phyloP scores from a whole-genome alignment of 495 filamentous ascomycete species.

The Xylaria palmicola region DNA sequence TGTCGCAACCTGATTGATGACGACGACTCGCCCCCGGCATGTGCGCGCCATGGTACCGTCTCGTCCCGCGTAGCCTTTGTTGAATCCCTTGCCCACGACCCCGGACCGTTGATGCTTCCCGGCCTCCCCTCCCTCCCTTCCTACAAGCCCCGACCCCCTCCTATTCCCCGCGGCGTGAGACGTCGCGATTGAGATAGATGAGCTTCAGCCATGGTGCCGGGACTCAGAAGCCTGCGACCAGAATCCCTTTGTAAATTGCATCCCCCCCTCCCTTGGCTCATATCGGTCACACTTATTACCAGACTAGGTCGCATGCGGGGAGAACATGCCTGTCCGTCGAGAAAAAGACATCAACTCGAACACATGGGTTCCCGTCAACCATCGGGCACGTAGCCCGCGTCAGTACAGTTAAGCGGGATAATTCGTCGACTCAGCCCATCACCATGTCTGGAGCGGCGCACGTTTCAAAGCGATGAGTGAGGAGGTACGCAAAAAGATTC shows the following conservation, averaged over 20 bases:
- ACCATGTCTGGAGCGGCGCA: no score
- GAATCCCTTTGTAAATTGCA: neutral
- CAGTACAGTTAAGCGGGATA: no score
- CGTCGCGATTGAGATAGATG: neutral
- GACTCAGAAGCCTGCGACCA: neutral
- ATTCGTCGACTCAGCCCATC: no score
- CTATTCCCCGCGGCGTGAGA: neutral
- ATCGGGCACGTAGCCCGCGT: no score
- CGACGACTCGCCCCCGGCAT: neutral
- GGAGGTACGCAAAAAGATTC: no score
- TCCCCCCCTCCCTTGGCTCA: neutral
- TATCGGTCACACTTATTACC: neutral
- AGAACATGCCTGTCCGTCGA: no score
- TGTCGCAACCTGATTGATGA: conserved; percentile 2
- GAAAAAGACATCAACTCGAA: no score
- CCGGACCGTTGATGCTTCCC: neutral
- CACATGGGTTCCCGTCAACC: no score
- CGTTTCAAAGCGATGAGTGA: no score
- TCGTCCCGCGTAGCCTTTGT: neutral
- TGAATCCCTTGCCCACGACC: neutral
- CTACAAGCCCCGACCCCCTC: neutral
- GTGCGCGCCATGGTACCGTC: neutral
- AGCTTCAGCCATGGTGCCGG: neutral
- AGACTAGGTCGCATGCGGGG: no score
- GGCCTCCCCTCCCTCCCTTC: neutral